Percentiles rank a stretch among this genome's conserved stretches.
These are phyloP conservation scores for Cruciata laevipes DNA, from an alignment of 257 asterid genomes.

Conservation along the genomic window DNA sequence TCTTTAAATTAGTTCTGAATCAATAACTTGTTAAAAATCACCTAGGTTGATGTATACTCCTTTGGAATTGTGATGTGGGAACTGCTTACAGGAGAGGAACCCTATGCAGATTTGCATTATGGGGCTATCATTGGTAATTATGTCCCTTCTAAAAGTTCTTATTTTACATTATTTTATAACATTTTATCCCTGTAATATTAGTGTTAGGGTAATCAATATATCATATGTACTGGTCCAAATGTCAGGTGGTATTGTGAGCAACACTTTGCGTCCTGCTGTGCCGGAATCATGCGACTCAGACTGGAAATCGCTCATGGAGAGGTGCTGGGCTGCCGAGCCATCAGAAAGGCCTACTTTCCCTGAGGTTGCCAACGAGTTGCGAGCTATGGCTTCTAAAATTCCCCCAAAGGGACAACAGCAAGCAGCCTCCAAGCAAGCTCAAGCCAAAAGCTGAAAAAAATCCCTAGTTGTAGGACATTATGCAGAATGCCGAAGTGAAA, in stretches of 20 bases:
- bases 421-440: conserved; percentile 31
- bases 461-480: conserved; percentile 6
- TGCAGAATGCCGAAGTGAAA: background rate
- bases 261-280: conserved; percentile 80
- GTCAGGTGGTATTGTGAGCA: conserved; percentile 93
- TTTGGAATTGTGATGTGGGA: conserved; percentile 99
- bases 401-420: conserved; percentile 60
- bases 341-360: conserved; percentile 82
- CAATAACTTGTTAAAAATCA: background rate
- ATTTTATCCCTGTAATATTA: background rate
- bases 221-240: background rate
- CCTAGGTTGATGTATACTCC: conserved; percentile 89
- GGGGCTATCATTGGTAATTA: conserved; percentile 86
- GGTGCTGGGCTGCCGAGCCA: conserved; percentile 94
- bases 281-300: conserved; percentile 73
- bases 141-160: background rate
- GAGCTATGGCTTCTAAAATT: conserved; percentile 68
- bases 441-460: conserved; percentile 31
- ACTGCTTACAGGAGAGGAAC: conserved; percentile 95
- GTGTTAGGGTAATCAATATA: background rate
- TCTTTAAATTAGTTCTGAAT: background rate
- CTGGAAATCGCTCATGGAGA: conserved; percentile 85
- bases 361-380: conserved; percentile 60
- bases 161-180: background rate
- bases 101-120: conserved; percentile 85